A percentile compares a stretch with the other conserved stretches of the same genome.
Conservation (phyloP, 805 yeast genomes). For the Blastobotrys terrestris region DNA sequence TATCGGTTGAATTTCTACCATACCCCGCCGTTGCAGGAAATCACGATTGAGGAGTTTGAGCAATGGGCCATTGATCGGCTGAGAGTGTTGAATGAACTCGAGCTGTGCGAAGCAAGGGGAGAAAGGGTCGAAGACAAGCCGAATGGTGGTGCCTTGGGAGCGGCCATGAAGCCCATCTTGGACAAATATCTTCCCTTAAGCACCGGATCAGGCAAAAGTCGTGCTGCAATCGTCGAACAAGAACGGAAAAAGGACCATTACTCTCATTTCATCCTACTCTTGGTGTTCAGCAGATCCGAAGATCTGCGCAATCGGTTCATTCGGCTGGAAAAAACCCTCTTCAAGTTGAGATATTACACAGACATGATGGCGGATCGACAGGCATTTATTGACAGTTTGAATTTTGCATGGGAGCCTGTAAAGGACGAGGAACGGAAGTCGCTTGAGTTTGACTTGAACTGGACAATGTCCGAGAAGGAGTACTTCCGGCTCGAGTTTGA, state of each 20-base stretch:
- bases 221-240: constrained; percentile 28
- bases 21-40: constrained; percentile 73
- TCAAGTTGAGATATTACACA: constrained; percentile 63
- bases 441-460: constrained; percentile 43
- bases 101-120: constrained; percentile 59
- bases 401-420: constrained; percentile 69
- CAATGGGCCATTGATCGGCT: constrained; percentile 92
- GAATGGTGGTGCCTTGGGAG: constrained; percentile 18
- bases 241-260: constrained; percentile 87
- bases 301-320: constrained; percentile 78
- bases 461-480: constrained; percentile 43
- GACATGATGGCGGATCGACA: constrained; percentile 62
- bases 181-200: constrained; percentile 60
- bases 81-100: constrained; percentile 77
- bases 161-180: constrained; percentile 60
- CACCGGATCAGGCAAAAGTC: constrained; percentile 22
- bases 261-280: constrained; percentile 79
- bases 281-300: constrained; percentile 79
- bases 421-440: constrained; percentile 51
- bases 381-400: constrained; percentile 58
- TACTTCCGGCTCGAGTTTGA: constrained; percentile 87
- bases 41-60: constrained; percentile 89
- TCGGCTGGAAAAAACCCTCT: constrained; percentile 66
- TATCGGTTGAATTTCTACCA: constrained; percentile 69
- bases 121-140: constrained; percentile 26